Conservation (phyloP, 148 eudicot species). For the Camellia japonica region DNA sequence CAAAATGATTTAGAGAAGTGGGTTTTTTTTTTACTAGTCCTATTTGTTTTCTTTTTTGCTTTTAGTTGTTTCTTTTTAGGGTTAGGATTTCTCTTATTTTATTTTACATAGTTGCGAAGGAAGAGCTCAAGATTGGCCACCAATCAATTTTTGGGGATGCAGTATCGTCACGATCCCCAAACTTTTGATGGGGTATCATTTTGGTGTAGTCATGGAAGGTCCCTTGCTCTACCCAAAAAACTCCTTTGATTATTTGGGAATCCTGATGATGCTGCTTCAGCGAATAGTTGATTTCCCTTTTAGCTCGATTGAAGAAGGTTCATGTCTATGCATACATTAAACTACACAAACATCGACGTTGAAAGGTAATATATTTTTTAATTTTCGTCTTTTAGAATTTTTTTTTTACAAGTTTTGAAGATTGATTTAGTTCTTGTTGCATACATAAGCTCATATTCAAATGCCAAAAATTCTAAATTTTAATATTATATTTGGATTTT, state of each 20-base stretch:
- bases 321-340: no score
- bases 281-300: conserved; percentile 29
- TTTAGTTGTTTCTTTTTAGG: background rate
- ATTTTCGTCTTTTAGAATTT: no score
- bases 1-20: background rate
- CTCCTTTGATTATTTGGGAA: conserved; percentile 25
- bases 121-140: background rate
- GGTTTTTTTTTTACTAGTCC: background rate
- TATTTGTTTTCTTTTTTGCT: background rate
- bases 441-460: no score
- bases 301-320: no score
- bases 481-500: no score
- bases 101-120: background rate
- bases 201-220: no score
- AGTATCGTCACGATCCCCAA: conserved; percentile 55
- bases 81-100: background rate
- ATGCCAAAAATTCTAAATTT: no score
- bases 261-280: conserved; percentile 62
- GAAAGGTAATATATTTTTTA: no score
- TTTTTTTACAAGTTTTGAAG: no score
- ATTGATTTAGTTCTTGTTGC: no score
- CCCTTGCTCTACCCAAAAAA: no score
- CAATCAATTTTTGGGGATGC: conserved; percentile 44
- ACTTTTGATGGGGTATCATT: background rate
- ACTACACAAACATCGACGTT: no score